Base-by-base conservation (phyloP, 768 basidiomycete genomes). In the Tephrocybe sp. region DNA sequence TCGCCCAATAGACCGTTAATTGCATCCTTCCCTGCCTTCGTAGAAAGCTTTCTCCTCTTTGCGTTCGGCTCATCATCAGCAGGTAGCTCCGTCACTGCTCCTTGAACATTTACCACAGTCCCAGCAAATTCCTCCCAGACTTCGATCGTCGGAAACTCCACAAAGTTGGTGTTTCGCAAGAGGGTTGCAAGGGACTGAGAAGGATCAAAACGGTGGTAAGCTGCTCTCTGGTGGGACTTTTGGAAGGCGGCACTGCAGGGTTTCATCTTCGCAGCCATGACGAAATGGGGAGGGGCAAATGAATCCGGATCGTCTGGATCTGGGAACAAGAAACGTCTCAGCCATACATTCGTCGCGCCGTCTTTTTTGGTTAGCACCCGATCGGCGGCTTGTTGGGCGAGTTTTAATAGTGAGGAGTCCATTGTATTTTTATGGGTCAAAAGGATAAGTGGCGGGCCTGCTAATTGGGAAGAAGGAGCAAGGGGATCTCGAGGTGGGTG, bases 111-210 rank as follows among this genome's bases (percentile, higher is more conserved):
- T 13, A 87, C 71, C n/a, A 90, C 60, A 8, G 71, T 71, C 6
- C 82, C 85, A 7, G 65, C 67, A 65, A 91, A 93, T 26, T 83
- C 78, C 41, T 85, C 80, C 74, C 84, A 85, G 5, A 95, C 66
- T 49, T 92, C 86, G 39, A 96, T 81, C 1, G 84, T 84, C 6
- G 93, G 93, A 61, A 81, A 96, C 65, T 96, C 93, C 30, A 88
- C 77, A 65, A 93, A 92, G 23, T 80, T 72, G 38, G 80, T 87
- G 44, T 81, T 68, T 32, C 71, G 73, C 39, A 96, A 69, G 7
- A 76, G 66, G 20, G 63, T 59, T 9, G 63, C 60, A 22, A 95
- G 71, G 19, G 75, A 65, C 38, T 75, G 58, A 3, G 67, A 62
- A 2, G 77, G 68, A 45, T 88, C 80, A 11, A 93, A 67, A 31